Conservation (phyloP, 2,329 filamentous ascomycete genomes). For the Rutstroemia sp. region DNA sequence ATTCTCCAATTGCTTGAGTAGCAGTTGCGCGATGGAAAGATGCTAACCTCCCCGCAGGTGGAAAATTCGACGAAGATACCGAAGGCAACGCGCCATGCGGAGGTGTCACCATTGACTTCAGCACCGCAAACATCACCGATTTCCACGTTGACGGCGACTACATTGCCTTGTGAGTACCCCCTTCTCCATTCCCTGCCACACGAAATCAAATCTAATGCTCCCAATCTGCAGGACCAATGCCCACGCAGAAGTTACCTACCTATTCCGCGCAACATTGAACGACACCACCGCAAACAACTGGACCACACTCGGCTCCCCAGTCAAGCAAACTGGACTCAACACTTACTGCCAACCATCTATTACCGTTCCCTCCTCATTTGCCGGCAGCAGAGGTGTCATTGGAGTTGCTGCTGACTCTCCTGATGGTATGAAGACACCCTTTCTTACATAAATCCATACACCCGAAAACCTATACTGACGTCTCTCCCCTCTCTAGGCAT, state of each 20-base stretch:
- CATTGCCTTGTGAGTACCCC: slow-evolving; percentile 31
- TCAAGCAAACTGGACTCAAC: slow-evolving; percentile 48
- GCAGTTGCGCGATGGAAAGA: not conserved
- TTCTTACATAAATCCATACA: not conserved
- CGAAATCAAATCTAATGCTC: slow-evolving; percentile 18
- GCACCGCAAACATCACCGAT: slow-evolving; percentile 45
- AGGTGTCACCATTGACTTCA: slow-evolving; percentile 41
- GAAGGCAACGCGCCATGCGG: slow-evolving; percentile 46
- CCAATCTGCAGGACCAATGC: slow-evolving; percentile 29
- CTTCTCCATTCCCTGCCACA: not conserved
- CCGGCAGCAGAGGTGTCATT: slow-evolving; percentile 48
- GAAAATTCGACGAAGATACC: slow-evolving; percentile 38
- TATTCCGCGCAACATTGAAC: slow-evolving; percentile 48
- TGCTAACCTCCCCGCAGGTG: slow-evolving; percentile 27
- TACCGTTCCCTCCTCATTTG: slow-evolving; percentile 41
- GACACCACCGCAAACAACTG: slow-evolving; percentile 38
- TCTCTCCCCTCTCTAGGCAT: not conserved
- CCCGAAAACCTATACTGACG: not conserved
- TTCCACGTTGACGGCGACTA: slow-evolving; percentile 53
- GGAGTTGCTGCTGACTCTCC: slow-evolving; percentile 43
- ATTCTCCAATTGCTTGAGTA: not conserved
- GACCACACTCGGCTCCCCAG: slow-evolving; percentile 47
- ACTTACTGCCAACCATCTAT: slow-evolving; percentile 45
- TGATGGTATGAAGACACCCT: slow-evolving; percentile 38
- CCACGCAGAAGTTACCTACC: slow-evolving; percentile 47